Base-by-base conservation (phyloP, 306 rosid species). In the Arachis stenosperma region DNA sequence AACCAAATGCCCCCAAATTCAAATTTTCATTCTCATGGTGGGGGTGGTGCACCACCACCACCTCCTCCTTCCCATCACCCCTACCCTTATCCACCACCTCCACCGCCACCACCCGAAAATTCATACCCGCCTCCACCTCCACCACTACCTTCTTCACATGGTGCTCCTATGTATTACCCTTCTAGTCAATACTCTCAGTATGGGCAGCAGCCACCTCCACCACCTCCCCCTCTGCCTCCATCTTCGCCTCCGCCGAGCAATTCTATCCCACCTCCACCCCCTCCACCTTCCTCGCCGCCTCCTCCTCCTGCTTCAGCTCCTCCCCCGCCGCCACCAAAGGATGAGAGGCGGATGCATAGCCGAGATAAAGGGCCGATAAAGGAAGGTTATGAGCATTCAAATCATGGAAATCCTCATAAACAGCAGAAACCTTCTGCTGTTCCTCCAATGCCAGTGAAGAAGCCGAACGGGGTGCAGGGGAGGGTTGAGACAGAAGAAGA, bases 401-500 rank as follows among this genome's bases (percentile, higher is more conserved):
- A 89, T 79, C 92, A 71, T 5, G 88, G 81, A 4, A 65, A 66
- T 75, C 79, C 69, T 40, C 84, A 74, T 71, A 92, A 87, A 41
- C 96, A 83, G 54, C 93, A 86, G 71, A 88, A 83, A 78, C 84
- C 74, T 33, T 84, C 82, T 9, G 89, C 82, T 9, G 89, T 76
- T 46, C 90, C 87, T 6, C 58, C 79, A 0, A 17, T 78, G 63
- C 85, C 84, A 2, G 77, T 22, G 55, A 87, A 88, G 81, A 90
- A 84, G 75, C 17, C 82, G 3, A 90, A 90, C 73, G 96, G 84
- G 62, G 75, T 58, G 42, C 73, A 71, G 0, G 86, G 89, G 67
- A 91, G 85, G 40, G 81, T 70, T 57, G 99, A 94, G 87, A 88
- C 98, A 0, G 99, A 91, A 41, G 99, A 94, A 36, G 96, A 94